Conservation (phyloP, 164 flowering plant genomes). For the Litsea cubeba region DNA sequence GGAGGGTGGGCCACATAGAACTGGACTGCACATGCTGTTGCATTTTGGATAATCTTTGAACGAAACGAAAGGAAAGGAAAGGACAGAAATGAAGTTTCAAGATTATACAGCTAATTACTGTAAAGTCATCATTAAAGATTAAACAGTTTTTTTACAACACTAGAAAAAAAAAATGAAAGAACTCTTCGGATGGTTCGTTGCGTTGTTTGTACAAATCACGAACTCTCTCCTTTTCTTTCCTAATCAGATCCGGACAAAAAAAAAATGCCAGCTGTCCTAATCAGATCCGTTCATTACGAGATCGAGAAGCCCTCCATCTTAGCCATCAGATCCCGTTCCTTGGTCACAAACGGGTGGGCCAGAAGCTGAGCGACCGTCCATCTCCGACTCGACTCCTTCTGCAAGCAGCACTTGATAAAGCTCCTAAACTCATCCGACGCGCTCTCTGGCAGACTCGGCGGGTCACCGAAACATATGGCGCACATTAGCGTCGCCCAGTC, state of each 20-base stretch:
- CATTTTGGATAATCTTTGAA: too few species aligned
- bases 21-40: too few species aligned
- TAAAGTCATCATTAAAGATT: too few species aligned
- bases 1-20: too few species aligned
- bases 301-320: background rate
- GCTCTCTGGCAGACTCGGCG: conserved; percentile 49
- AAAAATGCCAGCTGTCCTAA: background rate
- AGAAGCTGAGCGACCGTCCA: conserved; percentile 56
- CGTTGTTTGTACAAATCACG: background rate
- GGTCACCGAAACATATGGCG: conserved; percentile 74
- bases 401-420: conserved; percentile 64
- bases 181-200: background rate
- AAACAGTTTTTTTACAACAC: too few species aligned
- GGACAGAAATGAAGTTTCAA: too few species aligned
- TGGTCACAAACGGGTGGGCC: conserved; percentile 52
- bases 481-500: conserved; percentile 89
- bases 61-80: too few species aligned
- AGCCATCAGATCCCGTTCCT: background rate
- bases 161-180: background rate
- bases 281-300: conserved; percentile 1
- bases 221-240: background rate
- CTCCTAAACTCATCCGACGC: conserved; percentile 50
- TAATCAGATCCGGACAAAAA: background rate
- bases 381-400: conserved; percentile 58
- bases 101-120: too few species aligned